Evolutionary conservation across 2,329 filamentous ascomycete species (phyloP), one percentile per base, ranked within the genome.

Genomic region (Boeremia lycopersici): DNA sequence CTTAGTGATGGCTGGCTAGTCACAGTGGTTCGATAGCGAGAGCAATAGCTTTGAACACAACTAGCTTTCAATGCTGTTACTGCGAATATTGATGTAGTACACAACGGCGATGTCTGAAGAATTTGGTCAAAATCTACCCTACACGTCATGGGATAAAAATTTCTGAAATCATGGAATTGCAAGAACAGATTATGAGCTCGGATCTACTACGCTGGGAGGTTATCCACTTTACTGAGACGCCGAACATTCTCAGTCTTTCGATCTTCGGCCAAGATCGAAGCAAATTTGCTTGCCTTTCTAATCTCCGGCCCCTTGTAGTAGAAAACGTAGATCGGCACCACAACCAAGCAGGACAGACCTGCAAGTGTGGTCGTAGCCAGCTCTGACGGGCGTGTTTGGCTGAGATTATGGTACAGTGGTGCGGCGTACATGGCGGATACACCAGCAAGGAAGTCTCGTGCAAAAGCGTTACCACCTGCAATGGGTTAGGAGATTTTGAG

Each of bases 381-480:
- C 53, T 82, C 77, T 2, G 71, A 69, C 1, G 66, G 84, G 70
- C 60, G 78, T 75, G 40, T 75, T 23, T 62, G 25, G 57, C 58
- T 58, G 45, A 65, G 59, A 19, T 70, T 79, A 9, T 70, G 57
- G 66, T 81, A 83, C 53, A 82, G 74, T 0, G 88, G 87, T 0
- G 82, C 82, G 0, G 88, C 85, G 8, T 86, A 86, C 55, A 90
- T 80, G 0, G 88, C 89, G 1, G 89, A 82, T 4, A 90, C 79
- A 70, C 89, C 89, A 1, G 88, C 89, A 0, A 91, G 76, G 71
- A 91, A 87, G 68, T 91, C 89, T 61, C 89, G 81, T 2, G 87
- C 82, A 77, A 88, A 90, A 1, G 88, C 89, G 56, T 91, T 91
- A 10, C 89, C 89, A 34, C 89, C 89, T 35, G 25, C 11, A 19